Evolutionary conservation across 1,284 basidiomycete species (phyloP).

Genomic region (Marasmius oreades): DNA sequence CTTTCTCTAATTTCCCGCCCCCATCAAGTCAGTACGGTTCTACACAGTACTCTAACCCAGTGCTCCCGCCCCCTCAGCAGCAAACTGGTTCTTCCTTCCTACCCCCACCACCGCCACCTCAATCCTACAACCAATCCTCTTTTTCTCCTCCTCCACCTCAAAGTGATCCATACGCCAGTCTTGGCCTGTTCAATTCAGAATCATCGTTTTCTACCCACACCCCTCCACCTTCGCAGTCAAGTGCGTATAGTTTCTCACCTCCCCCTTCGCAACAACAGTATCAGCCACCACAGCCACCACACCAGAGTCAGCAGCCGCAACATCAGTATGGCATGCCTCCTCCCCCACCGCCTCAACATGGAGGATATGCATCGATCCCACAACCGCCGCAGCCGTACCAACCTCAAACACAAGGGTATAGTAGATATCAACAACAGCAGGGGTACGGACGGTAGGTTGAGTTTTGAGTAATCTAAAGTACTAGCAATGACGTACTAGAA

Average conservation of each 20-base stretch:
- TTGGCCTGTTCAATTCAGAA: constrained; percentile 41
- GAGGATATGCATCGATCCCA: background rate
- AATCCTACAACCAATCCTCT: constrained; percentile 32
- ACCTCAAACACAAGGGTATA: constrained; percentile 12
- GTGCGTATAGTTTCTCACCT: constrained; percentile 1
- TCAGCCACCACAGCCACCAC: constrained; percentile 6
- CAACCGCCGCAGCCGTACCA: constrained; percentile 6
- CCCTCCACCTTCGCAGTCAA: constrained; percentile 24
- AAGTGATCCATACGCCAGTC: constrained; percentile 50
- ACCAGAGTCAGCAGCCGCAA: constrained; percentile 13
- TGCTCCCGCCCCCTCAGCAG: constrained; percentile 20
- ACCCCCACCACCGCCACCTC: constrained; percentile 27
- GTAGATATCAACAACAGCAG: constrained; percentile 12
- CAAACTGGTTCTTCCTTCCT: constrained; percentile 25
- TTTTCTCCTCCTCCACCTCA: constrained; percentile 30
- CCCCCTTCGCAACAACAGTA: constrained; percentile 19
- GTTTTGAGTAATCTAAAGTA: background rate
- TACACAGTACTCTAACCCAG: constrained; percentile 22
- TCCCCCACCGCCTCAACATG: constrained; percentile 5
- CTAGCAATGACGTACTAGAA: too few relatives aligned
- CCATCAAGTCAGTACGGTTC: constrained; percentile 22
- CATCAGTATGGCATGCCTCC: constrained; percentile 10
- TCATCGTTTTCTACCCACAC: constrained; percentile 29
- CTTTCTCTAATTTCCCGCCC: constrained; percentile 17
- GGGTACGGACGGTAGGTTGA: constrained; percentile 4